Evolutionary conservation across 306 rosid species (phyloP), one percentile per base, ranked within the genome.

Genomic region (Abrus precatorius): DNA sequence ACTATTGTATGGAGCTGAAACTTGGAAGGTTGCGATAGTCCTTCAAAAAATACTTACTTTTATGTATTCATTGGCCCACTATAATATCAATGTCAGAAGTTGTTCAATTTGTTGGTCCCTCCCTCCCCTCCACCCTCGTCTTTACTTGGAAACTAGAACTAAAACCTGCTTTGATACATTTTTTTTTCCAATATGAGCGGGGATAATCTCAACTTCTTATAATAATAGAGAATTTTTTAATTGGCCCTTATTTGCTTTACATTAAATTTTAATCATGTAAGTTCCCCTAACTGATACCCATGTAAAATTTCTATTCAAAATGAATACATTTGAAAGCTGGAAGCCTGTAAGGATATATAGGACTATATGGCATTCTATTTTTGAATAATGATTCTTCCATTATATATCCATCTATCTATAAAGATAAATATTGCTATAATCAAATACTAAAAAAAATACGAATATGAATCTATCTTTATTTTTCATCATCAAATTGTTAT

Each of bases 81-180:
- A 10, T 62, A 45, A 62, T 65, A 77, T 61, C 60, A 79, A 36
- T 78, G 83, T 77, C 84, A 84, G 82, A 75, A 28, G 55, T 68
- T 68, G 86, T 85, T 85, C 86, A 77, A 77, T 59, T 72, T 82
- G 83, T 73, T 82, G 86, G 86, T 41, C 88, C 81, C 88, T 76
- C 74, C 66, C n/a, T 52, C 34, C 48, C 43, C 44, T 76, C 53
- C 57, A 52, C 50, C 82, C 5, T 41, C 62, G 55, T 48, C 82
- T 62, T 81, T 73, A 47, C 75, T 47, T 76, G 50, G 62, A 77
- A 77, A 70, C 52, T 82, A 70, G 45, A 78, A 53, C 69, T 53
- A 77, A 40, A 53, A 14, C 38, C 44, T 67, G 60, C 47, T 44
- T 55, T 69, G 57, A 5, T 36, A 11, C 52, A 75, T 74, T 44